Conservation (phyloP, 768 basidiomycete species). For the Multifurca ochricompacta region DNA sequence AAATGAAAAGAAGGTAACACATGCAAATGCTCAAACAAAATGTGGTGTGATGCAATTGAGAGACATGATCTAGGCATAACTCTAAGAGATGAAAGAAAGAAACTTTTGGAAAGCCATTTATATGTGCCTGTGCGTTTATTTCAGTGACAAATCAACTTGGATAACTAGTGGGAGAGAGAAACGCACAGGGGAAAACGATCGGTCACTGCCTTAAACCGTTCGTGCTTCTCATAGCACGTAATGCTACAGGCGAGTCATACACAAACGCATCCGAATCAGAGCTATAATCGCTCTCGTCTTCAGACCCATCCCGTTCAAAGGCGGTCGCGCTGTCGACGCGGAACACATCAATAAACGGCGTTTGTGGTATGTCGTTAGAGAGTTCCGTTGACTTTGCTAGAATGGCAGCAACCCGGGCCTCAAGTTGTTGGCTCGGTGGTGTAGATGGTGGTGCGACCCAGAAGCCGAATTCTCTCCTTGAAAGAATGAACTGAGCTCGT, state of each 20-base stretch:
- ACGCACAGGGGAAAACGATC: neutral
- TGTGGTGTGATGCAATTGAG: neutral
- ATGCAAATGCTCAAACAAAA: neutral
- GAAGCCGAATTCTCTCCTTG: slow-evolving; percentile 34
- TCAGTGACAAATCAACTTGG: neutral
- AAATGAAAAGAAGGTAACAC: neutral
- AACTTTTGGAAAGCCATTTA: neutral
- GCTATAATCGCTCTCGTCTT: slow-evolving; percentile 28
- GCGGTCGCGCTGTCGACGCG: slow-evolving; percentile 36
- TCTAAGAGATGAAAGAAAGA: neutral
- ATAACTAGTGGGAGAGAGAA: neutral
- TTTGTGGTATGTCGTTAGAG: slow-evolving; percentile 53
- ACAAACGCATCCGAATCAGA: slow-evolving; percentile 31
- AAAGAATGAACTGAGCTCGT: slow-evolving; percentile 70
- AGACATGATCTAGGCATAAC: neutral
- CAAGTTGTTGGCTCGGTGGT: slow-evolving; percentile 52
- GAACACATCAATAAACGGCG: slow-evolving; percentile 77
- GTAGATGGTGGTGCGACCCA: slow-evolving; percentile 23
- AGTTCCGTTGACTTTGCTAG: slow-evolving; percentile 69
- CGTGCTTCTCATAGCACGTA: slow-evolving; percentile 3
- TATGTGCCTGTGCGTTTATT: neutral
- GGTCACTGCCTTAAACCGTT: neutral
- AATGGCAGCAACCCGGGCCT: slow-evolving; percentile 75
- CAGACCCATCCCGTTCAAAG: slow-evolving; percentile 20
- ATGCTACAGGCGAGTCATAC: slow-evolving; percentile 27